Conservation (phyloP, 1,284 basidiomycete genomes). For the Porodaedalea pini region DNA sequence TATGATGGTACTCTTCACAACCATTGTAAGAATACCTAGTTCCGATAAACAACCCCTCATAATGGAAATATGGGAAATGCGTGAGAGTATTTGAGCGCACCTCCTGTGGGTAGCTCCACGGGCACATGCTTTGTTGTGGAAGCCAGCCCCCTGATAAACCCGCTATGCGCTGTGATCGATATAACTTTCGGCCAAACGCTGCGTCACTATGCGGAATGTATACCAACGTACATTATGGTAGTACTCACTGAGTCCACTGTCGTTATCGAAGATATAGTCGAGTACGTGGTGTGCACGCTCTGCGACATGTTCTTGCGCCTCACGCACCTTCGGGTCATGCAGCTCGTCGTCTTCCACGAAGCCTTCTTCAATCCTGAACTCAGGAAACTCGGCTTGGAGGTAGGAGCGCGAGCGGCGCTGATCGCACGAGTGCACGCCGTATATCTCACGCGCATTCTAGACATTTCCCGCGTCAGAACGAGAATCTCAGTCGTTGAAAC, state of each 20-base stretch:
- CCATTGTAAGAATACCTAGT: constrained; percentile 18
- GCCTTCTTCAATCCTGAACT: constrained; percentile 58
- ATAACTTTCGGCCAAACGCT: too few relatives aligned
- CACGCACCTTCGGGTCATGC: constrained; percentile 65
- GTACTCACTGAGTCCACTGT: constrained; percentile 48
- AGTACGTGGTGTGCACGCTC: constrained; percentile 53
- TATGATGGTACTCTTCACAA: constrained; percentile 7
- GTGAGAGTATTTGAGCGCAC: constrained; percentile 34
- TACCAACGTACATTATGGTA: background rate
- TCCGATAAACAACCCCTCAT: too few relatives aligned
- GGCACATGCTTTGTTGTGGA: constrained; percentile 39
- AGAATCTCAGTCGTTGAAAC: background rate
- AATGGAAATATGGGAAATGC: too few relatives aligned
- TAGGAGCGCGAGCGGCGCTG: constrained; percentile 53
- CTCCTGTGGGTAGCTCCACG: constrained; percentile 57
- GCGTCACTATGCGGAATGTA: too few relatives aligned
- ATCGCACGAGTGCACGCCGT: constrained; percentile 75
- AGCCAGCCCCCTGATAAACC: constrained; percentile 55
- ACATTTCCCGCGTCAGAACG: background rate
- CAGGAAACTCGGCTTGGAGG: constrained; percentile 56
- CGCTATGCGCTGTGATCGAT: constrained; percentile 62
- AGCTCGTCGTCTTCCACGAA: constrained; percentile 73
- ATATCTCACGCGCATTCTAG: constrained; percentile 64
- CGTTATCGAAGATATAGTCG: constrained; percentile 57
- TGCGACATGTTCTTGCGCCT: constrained; percentile 55